A percentile compares a stretch with the other conserved stretches of the same genome.
Evolutionary conservation across 2,329 filamentous ascomycete genomes (phyloP).

Genomic region (Talaromyces islandicus): DNA sequence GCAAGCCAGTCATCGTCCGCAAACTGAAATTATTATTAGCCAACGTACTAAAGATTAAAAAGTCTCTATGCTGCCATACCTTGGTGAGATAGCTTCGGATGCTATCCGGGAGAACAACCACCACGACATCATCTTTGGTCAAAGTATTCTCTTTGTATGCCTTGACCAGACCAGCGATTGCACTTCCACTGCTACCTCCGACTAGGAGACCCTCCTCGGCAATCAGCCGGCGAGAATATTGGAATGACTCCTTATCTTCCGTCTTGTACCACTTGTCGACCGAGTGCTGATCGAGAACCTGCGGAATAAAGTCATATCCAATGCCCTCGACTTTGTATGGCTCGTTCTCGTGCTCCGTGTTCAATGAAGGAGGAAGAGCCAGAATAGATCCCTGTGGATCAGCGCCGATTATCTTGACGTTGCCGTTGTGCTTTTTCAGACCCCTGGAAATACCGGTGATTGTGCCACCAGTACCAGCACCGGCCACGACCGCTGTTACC

Average conservation of each 20-base stretch:
- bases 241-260: slow-evolving; percentile 83
- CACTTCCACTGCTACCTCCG: slow-evolving; percentile 88
- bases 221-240: slow-evolving; percentile 83
- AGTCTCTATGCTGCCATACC: slow-evolving; percentile 28
- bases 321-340: slow-evolving; percentile 98
- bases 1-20: slow-evolving; percentile 98
- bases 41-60: neutral
- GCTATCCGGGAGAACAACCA: slow-evolving; percentile 89
- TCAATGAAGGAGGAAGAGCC: slow-evolving; percentile 72
- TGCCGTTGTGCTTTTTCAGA: slow-evolving; percentile 75
- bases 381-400: slow-evolving; percentile 91
- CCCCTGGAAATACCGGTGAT: slow-evolving; percentile 85
- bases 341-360: slow-evolving; percentile 73
- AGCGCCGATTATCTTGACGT: slow-evolving; percentile 84
- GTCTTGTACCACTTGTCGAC: slow-evolving; percentile 99
- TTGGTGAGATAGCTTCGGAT: slow-evolving; percentile 97
- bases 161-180: slow-evolving; percentile 73
- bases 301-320: slow-evolving; percentile 95
- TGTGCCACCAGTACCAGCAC: slow-evolving; percentile 91
- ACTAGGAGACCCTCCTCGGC: slow-evolving; percentile 90
- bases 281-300: slow-evolving; percentile 72
- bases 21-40: slow-evolving; percentile 49
- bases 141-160: slow-evolving; percentile 73
- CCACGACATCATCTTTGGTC: slow-evolving; percentile 76
- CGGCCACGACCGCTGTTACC: slow-evolving; percentile 77